Percentiles rank a stretch among this genome's conserved stretches.
These are phyloP conservation scores for Backusella westeae DNA, from an alignment of 192 early-diverging fungal species.

Conservation along the genomic window DNA sequence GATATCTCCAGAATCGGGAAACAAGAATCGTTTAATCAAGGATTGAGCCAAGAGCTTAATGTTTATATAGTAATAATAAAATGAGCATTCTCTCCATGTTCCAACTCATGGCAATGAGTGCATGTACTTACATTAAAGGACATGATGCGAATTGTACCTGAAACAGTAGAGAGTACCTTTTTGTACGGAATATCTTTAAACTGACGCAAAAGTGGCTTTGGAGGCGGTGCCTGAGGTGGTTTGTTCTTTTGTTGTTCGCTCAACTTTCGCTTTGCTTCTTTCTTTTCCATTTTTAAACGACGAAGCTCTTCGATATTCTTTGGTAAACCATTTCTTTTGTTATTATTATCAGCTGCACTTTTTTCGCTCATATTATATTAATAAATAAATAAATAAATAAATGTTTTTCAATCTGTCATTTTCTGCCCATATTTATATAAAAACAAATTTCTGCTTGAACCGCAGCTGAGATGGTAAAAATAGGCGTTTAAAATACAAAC, in stretches of 20 bases:
- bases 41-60: slow-evolving; percentile 36
- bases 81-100: not conserved
- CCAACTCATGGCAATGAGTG: not conserved
- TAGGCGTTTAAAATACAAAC: not conserved
- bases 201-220: not conserved
- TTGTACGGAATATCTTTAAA: slow-evolving; percentile 7
- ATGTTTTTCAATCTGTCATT: not conserved
- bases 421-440: no score
- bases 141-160: slow-evolving; percentile 14
- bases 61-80: not conserved
- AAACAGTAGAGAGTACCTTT: not conserved
- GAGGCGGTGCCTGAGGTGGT: not conserved
- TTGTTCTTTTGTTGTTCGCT: not conserved
- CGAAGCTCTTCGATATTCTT: slow-evolving; percentile 7
- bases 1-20: slow-evolving; percentile 34
- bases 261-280: slow-evolving; percentile 1
- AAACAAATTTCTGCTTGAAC: not conserved
- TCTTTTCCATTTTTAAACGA: not conserved
- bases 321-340: not conserved
- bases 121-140: slow-evolving; percentile 16
- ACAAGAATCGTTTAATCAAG: slow-evolving; percentile 30
- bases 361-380: not conserved
- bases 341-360: not conserved
- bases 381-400: not conserved
- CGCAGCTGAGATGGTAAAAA: not conserved